Base-by-base conservation (phyloP, 2,329 filamentous ascomycete species). In the Exophiala spinifera region DNA sequence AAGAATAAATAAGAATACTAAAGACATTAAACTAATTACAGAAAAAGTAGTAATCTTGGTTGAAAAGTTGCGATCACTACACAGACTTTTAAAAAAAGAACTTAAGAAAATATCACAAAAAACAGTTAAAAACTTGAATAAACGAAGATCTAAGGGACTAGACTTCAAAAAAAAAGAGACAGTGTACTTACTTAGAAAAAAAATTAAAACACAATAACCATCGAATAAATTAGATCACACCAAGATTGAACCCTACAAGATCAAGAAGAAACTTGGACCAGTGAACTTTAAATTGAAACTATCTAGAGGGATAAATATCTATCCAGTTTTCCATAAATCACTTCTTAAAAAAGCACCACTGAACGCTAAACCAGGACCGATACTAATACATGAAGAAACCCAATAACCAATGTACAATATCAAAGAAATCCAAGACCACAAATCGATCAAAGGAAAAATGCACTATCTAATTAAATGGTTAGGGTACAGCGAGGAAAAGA, bases 121-220 rank as follows among this genome's bases (percentile, higher is more conserved):
- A n/a, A n/a, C n/a, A n/a, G n/a, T n/a, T n/a, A n/a, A n/a, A n/a
- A n/a, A n/a, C n/a, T n/a, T n/a, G n/a, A n/a, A n/a, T n/a, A n/a
- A n/a, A n/a, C n/a, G n/a, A n/a, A n/a, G n/a, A n/a, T n/a, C n/a
- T n/a, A n/a, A n/a, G n/a, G n/a, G n/a, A n/a, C n/a, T n/a, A n/a
- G n/a, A 37, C 11, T 17, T 37, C 14, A 14, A 20, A 25, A 17
- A 57, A 45, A 36, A 42, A 23, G 34, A 55, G 21, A 20, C 39
- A 23, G 40, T 55, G 7, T 58, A 58, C 31, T 28, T 58, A 1
- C 5, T 51, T 20, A 20, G 51, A 48, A 51, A 51, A 51, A 58
- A 58, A 37, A 51, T 58, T 39, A 58, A 55, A 40, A 58, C 44
- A 51, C 51, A 51, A 36, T 1, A 43, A 58, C 51, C 31, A 43